These are phyloP conservation scores for Phyllosticta capitalensis DNA, from an alignment of 2,329 filamentous ascomycete species.

Conservation along the genomic window DNA sequence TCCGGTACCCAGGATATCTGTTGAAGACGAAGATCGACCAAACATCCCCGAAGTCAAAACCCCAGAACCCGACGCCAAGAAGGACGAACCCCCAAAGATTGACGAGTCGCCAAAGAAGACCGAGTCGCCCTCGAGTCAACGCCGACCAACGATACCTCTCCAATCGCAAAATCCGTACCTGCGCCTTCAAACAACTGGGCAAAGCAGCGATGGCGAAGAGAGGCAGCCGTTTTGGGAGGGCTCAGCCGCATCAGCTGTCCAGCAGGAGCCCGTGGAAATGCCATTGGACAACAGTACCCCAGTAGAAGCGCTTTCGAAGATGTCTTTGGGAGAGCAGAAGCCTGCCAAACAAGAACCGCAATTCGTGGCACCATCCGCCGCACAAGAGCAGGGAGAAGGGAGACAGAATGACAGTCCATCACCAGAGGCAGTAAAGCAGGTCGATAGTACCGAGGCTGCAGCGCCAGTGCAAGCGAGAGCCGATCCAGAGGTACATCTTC, in stretches of 20 bases:
- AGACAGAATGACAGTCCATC: neutral
- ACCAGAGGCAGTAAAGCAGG: neutral
- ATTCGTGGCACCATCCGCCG: neutral
- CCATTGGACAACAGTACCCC: constrained; percentile 33
- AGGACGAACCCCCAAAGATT: neutral
- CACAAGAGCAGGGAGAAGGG: neutral
- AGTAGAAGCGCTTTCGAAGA: constrained; percentile 28
- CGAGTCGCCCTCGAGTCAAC: neutral
- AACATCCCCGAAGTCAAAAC: neutral
- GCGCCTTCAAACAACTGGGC: constrained; percentile 28
- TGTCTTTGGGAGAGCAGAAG: constrained; percentile 23
- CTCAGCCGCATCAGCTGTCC: constrained; percentile 15
- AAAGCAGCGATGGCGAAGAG: constrained; percentile 27
- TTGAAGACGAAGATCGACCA: neutral
- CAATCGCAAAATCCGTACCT: constrained; percentile 38
- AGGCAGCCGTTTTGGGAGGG: constrained; percentile 31
- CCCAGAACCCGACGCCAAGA: constrained; percentile 6
- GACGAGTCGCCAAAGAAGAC: neutral
- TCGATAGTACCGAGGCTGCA: neutral
- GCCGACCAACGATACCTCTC: constrained; percentile 13
- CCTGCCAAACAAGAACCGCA: neutral
- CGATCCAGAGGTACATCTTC: constrained; percentile 11
- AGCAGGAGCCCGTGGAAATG: constrained; percentile 30
- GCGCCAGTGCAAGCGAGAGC: neutral
- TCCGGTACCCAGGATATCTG: constrained; percentile 3